phyloP scores from a whole-genome alignment of 331 rosid genomes.

The Stylosanthes scabra region DNA sequence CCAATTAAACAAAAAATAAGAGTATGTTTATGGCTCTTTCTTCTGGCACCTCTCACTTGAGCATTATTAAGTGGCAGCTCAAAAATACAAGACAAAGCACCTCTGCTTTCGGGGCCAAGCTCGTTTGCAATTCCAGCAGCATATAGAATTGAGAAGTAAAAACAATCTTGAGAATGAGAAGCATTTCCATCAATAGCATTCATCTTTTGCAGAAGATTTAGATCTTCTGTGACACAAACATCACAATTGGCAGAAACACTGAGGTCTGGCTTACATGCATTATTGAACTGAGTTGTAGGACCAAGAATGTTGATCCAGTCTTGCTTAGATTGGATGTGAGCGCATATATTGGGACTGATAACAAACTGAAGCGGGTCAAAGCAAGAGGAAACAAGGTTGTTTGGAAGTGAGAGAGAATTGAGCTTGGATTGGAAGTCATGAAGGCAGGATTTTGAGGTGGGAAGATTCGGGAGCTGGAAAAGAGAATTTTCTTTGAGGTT shows the following conservation, averaged over 20 bases:
- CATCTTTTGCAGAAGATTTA: slow-evolving; percentile 39
- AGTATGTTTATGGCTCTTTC: slow-evolving; percentile 37
- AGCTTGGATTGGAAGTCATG: slow-evolving; percentile 66
- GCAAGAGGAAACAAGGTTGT: slow-evolving; percentile 54
- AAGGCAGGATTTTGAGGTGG: slow-evolving; percentile 69
- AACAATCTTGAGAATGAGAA: slow-evolving; percentile 69
- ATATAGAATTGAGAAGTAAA: slow-evolving; percentile 63
- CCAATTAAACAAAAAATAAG: slow-evolving; percentile 68
- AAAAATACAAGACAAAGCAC: slow-evolving; percentile 62
- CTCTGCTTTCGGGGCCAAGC: slow-evolving; percentile 69
- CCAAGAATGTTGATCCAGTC: slow-evolving; percentile 71
- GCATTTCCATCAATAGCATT: slow-evolving; percentile 58
- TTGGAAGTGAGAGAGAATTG: slow-evolving; percentile 53
- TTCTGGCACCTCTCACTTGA: slow-evolving; percentile 30
- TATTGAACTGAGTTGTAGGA: slow-evolving; percentile 41
- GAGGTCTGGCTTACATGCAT: slow-evolving; percentile 67
- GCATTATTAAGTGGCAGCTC: slow-evolving; percentile 43
- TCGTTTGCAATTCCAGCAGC: slow-evolving; percentile 83
- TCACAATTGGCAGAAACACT: slow-evolving; percentile 50
- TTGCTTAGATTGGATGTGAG: slow-evolving; percentile 47
- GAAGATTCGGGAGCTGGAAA: slow-evolving; percentile 60
- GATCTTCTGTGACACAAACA: slow-evolving; percentile 55
- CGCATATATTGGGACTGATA: slow-evolving; percentile 55
- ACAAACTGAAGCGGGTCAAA: slow-evolving; percentile 72
- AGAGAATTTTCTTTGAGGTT: slow-evolving; percentile 59